Percentiles rank a stretch among this genome's conserved stretches.
Evolutionary conservation across 2,329 filamentous ascomycete species (phyloP).

Genomic region (Decorospora gaudefroyi): DNA sequence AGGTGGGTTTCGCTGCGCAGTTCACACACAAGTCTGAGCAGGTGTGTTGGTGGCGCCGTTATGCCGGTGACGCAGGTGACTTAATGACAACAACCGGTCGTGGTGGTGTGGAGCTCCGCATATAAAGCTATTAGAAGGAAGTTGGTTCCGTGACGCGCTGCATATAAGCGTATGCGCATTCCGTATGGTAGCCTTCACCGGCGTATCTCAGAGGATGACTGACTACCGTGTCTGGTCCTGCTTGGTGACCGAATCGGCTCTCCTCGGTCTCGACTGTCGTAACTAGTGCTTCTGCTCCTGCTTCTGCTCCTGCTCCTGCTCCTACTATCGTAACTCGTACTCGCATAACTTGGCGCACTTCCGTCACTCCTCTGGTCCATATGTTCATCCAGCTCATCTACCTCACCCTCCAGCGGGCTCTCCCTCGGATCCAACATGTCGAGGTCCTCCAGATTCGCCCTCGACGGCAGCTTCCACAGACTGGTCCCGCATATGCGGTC

Average conservation of each 20-base stretch:
- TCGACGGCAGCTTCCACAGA: conserved; percentile 84
- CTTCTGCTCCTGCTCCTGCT: conserved; percentile 21
- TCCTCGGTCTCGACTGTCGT: conserved; percentile 20
- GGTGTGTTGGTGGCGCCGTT: no score
- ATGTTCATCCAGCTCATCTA: conserved; percentile 61
- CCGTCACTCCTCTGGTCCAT: conserved; percentile 18
- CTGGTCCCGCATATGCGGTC: conserved; percentile 90
- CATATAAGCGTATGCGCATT: no score
- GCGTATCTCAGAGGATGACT: no score
- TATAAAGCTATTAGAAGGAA: no score
- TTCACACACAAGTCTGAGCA: no score
- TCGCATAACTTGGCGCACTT: conserved; percentile 21
- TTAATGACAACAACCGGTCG: no score
- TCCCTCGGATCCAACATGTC: conserved; percentile 83
- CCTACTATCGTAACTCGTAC: conserved; percentile 16
- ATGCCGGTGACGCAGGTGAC: no score
- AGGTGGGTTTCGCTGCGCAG: no score
- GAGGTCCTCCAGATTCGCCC: conserved; percentile 83
- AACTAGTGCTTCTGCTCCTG: conserved; percentile 20
- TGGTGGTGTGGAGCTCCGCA: no score
- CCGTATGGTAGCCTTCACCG: no score
- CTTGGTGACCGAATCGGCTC: conserved; percentile 3
- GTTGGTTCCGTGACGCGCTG: no score
- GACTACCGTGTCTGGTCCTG: no score
- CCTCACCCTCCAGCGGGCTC: conserved; percentile 76